Percentiles rank a stretch among this genome's conserved stretches.
Evolutionary conservation across 2,329 filamentous ascomycete genomes (phyloP).

Genomic region (Celoporthe dispersa): DNA sequence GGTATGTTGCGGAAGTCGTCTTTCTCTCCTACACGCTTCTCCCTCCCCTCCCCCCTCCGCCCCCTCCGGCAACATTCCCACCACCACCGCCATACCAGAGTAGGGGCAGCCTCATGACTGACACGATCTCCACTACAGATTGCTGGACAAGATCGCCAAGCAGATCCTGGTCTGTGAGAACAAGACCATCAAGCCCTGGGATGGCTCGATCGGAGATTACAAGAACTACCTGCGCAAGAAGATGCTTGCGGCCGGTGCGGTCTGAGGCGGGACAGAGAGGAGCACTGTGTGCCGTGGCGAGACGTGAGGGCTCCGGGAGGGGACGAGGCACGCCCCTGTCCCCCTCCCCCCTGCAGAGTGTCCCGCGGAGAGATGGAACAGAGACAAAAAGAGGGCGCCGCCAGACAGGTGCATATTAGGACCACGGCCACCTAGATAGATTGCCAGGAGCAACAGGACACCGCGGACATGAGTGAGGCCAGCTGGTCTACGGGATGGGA

Average conservation of each 20-base stretch:
- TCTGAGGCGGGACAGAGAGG: slow-evolving; percentile 58
- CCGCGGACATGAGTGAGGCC: not conserved
- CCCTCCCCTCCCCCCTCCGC: too few relatives aligned
- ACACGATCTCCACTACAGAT: slow-evolving; percentile 52
- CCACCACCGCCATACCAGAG: not conserved
- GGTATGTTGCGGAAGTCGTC: slow-evolving; percentile 61
- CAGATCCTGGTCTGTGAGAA: slow-evolving; percentile 99
- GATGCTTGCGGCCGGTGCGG: slow-evolving; percentile 88
- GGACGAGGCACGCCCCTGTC: not conserved
- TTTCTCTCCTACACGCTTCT: not conserved
- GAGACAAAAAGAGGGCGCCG: slow-evolving; percentile 26
- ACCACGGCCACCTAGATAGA: slow-evolving; percentile 32
- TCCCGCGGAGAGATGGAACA: not conserved
- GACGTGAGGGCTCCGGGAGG: slow-evolving; percentile 9
- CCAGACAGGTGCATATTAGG: slow-evolving; percentile 27
- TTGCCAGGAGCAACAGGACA: slow-evolving; percentile 2
- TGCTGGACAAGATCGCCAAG: slow-evolving; percentile 99
- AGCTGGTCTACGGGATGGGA: not conserved
- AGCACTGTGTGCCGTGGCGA: slow-evolving; percentile 31
- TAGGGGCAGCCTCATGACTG: slow-evolving; percentile 13
- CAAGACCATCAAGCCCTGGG: slow-evolving; percentile 89
- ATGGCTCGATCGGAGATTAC: slow-evolving; percentile 89
- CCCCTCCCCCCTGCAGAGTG: not conserved
- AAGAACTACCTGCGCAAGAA: slow-evolving; percentile 99
- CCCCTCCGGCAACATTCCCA: not conserved